These are phyloP conservation scores for Arthrobotrys entomopaga DNA, from an alignment of 2,329 filamentous ascomycete genomes.

Conservation along the genomic window DNA sequence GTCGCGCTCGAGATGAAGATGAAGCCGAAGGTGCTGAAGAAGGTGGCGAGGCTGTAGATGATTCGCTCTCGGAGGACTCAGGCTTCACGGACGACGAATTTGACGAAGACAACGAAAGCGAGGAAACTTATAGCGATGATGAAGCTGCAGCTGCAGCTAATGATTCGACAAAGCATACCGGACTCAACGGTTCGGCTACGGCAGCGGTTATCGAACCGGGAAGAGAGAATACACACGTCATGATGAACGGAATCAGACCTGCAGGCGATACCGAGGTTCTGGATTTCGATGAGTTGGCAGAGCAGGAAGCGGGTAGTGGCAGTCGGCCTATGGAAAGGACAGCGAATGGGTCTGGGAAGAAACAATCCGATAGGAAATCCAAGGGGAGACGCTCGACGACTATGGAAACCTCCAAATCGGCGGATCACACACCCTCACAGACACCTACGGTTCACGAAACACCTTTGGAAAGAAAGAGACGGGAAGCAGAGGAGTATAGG, in stretches of 20 bases:
- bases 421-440: slow-evolving; percentile 55
- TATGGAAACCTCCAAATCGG: slow-evolving; percentile 61
- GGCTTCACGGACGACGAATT: slow-evolving; percentile 70
- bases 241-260: slow-evolving; percentile 69
- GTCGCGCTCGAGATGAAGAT: slow-evolving; percentile 76
- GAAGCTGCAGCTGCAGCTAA: slow-evolving; percentile 60
- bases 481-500: slow-evolving; percentile 90
- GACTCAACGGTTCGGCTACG: slow-evolving; percentile 59
- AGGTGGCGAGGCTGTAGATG: slow-evolving; percentile 71
- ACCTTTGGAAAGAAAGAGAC: slow-evolving; percentile 75
- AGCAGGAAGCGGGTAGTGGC: slow-evolving; percentile 40
- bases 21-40: slow-evolving; percentile 70
- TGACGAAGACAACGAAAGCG: slow-evolving; percentile 70
- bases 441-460: slow-evolving; percentile 66
- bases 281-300: slow-evolving; percentile 65
- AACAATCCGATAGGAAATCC: slow-evolving; percentile 55
- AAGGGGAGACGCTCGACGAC: slow-evolving; percentile 60
- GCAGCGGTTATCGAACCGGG: slow-evolving; percentile 62
- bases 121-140: slow-evolving; percentile 65
- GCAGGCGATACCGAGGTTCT: slow-evolving; percentile 64
- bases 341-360: slow-evolving; percentile 24
- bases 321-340: slow-evolving; percentile 22
- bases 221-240: slow-evolving; percentile 69
- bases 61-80: slow-evolving; percentile 74
- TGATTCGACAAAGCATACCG: slow-evolving; percentile 58